Evolutionary conservation across 495 filamentous ascomycete species (phyloP).

Genomic region (Aspergillus baeticus): DNA sequence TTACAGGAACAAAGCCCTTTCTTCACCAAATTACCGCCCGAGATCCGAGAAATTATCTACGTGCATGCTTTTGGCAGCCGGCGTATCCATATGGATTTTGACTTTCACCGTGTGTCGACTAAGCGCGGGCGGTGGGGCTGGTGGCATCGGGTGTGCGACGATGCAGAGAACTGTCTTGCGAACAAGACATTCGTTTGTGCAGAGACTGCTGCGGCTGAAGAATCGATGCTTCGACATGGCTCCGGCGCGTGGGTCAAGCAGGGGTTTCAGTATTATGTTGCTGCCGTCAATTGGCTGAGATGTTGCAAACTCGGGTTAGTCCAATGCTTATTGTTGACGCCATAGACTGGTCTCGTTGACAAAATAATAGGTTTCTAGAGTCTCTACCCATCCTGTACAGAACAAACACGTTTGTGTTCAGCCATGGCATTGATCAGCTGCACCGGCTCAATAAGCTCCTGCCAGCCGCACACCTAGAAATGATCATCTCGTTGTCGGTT

Average conservation of each 20-base stretch:
- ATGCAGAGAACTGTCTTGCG: slow-evolving; percentile 4
- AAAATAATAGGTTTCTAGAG: slow-evolving; percentile 1
- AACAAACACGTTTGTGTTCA: slow-evolving; percentile 13
- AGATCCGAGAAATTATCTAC: slow-evolving; percentile 14
- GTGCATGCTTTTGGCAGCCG: slow-evolving; percentile 5
- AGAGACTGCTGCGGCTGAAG: slow-evolving; percentile 12
- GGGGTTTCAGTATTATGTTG: slow-evolving; percentile 13
- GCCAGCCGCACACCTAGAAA: not conserved
- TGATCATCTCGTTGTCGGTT: slow-evolving; percentile 3
- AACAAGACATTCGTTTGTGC: slow-evolving; percentile 9
- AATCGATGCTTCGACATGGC: slow-evolving; percentile 5
- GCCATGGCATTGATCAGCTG: slow-evolving; percentile 14
- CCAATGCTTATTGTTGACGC: not conserved
- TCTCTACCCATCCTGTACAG: slow-evolving; percentile 2
- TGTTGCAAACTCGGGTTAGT: slow-evolving; percentile 10
- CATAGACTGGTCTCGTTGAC: not conserved
- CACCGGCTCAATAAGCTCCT: slow-evolving; percentile 7
- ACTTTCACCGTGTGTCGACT: not conserved
- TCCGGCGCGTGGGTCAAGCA: slow-evolving; percentile 8
- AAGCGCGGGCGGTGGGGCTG: slow-evolving; percentile 2
- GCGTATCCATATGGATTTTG: slow-evolving; percentile 11
- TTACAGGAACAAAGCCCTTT: slow-evolving; percentile 9
- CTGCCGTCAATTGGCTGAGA: slow-evolving; percentile 8
- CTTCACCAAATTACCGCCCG: slow-evolving; percentile 7
- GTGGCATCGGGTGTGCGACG: slow-evolving; percentile 17